phyloP scores from a whole-genome alignment of 2,329 filamentous ascomycete genomes.

The Reticulascus tulasneorum region DNA sequence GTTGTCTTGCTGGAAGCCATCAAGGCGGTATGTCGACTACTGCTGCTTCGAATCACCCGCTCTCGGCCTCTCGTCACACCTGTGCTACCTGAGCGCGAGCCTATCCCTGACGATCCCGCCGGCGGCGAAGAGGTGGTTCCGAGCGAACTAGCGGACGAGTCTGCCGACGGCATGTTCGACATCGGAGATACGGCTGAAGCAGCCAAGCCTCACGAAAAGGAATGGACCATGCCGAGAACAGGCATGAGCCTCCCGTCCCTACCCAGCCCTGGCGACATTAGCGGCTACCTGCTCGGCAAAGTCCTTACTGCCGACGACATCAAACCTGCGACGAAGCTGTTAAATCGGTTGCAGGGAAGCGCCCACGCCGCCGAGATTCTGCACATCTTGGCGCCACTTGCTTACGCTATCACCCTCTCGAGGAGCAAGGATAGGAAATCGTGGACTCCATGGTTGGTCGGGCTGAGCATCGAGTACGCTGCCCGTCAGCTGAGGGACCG shows the following conservation, averaged over 20 bases:
- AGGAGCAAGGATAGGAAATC: slow-evolving; percentile 67
- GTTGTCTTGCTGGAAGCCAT: slow-evolving; percentile 79
- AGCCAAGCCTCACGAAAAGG: slow-evolving; percentile 45
- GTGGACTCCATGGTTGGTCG: slow-evolving; percentile 91
- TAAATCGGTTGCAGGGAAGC: slow-evolving; percentile 75
- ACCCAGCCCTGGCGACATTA: slow-evolving; percentile 77
- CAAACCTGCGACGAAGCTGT: slow-evolving; percentile 79
- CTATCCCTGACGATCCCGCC: slow-evolving; percentile 58
- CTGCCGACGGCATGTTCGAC: slow-evolving; percentile 61
- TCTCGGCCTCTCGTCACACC: slow-evolving; percentile 79
- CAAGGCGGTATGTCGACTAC: slow-evolving; percentile 79
- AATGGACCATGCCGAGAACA: slow-evolving; percentile 93
- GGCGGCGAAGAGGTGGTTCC: slow-evolving; percentile 33
- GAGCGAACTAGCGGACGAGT: slow-evolving; percentile 39
- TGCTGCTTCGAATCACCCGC: slow-evolving; percentile 78
- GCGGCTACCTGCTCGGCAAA: slow-evolving; percentile 80
- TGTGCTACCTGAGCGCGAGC: slow-evolving; percentile 79
- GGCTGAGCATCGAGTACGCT: slow-evolving; percentile 78
- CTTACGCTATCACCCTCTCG: slow-evolving; percentile 81
- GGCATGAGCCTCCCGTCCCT: slow-evolving; percentile 80
- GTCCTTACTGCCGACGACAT: slow-evolving; percentile 95
- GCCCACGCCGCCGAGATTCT: slow-evolving; percentile 81
- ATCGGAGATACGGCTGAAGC: slow-evolving; percentile 31
- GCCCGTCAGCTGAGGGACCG: slow-evolving; percentile 78
- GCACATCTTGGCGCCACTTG: slow-evolving; percentile 82